Percentiles rank a stretch among this genome's conserved stretches.
These are phyloP conservation scores for Pulveroboletus sp. DNA, from an alignment of 768 basidiomycete genomes.

Conservation along the genomic window DNA sequence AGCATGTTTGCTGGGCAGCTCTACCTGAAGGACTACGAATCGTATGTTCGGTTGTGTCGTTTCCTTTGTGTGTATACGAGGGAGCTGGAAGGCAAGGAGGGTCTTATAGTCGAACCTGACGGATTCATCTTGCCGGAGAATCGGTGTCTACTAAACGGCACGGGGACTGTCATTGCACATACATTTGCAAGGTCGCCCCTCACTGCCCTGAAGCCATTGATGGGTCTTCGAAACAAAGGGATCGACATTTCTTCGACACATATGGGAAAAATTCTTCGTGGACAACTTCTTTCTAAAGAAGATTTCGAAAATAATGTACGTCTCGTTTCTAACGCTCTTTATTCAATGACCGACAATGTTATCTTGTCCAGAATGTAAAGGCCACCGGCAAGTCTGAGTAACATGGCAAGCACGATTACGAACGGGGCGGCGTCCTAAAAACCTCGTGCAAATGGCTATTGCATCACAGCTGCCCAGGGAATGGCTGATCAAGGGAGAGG, in stretches of 20 bases:
- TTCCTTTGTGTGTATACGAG: conserved; percentile 38
- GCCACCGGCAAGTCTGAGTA: no score
- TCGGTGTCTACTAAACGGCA: no score
- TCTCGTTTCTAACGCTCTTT: no score
- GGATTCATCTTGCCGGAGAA: conserved; percentile 20
- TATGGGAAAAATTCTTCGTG: conserved; percentile 39
- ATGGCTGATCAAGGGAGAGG: no score
- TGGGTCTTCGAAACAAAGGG: conserved; percentile 39
- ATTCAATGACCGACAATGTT: no score
- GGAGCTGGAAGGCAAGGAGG: conserved; percentile 46
- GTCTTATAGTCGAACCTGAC: conserved; percentile 26
- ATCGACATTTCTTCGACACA: conserved; percentile 36
- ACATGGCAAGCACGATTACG: no score
- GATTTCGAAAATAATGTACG: no score
- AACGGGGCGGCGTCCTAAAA: no score
- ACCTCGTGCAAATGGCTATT: no score
- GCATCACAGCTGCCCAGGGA: no score
- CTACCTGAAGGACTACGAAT: conserved; percentile 32
- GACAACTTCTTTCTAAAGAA: conserved; percentile 18
- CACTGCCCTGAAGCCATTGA: conserved; percentile 28
- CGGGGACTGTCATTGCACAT: not conserved
- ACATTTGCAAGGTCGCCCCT: not conserved
- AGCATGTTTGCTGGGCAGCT: conserved; percentile 47
- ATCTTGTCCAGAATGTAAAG: no score
- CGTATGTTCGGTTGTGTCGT: conserved; percentile 35